phyloP scores from a whole-genome alignment of 495 filamentous ascomycete genomes.

The Pyronema omphalodes region DNA sequence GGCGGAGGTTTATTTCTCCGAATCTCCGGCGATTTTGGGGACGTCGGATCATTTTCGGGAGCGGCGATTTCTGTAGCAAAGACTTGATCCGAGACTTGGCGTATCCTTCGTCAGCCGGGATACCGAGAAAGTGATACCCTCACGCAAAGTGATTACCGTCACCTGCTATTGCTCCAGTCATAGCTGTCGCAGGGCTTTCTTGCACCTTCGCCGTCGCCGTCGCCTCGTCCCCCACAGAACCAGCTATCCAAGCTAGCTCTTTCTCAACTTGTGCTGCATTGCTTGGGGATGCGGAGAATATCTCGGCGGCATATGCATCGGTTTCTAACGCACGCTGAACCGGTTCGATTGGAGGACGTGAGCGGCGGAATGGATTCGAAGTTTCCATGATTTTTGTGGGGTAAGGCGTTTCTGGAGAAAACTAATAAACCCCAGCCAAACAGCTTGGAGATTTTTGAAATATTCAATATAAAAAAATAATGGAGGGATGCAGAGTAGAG shows the following conservation, averaged over 20 bases:
- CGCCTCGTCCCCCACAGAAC: no score
- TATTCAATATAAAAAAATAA: background rate
- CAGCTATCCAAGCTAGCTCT: background rate
- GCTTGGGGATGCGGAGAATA: background rate
- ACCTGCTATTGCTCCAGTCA: background rate
- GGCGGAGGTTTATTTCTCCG: background rate
- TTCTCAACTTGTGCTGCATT: background rate
- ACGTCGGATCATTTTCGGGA: background rate
- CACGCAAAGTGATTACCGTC: slow-evolving; percentile 2
- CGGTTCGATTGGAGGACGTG: background rate
- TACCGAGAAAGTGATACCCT: background rate
- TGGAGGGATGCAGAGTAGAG: background rate
- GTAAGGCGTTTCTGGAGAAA: background rate
- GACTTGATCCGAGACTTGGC: background rate
- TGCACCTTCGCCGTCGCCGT: no score
- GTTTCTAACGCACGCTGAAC: background rate
- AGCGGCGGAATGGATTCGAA: slow-evolving; percentile 1
- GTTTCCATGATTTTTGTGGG: background rate
- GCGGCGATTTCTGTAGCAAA: background rate
- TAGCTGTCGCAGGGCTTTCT: background rate
- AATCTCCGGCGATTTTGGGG: background rate
- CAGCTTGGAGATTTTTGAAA: background rate
- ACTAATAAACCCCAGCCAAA: no score
- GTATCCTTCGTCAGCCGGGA: background rate
- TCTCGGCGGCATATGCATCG: background rate